Base-by-base conservation (phyloP, 164 flowering plant species). In the Platanus orientalis region DNA sequence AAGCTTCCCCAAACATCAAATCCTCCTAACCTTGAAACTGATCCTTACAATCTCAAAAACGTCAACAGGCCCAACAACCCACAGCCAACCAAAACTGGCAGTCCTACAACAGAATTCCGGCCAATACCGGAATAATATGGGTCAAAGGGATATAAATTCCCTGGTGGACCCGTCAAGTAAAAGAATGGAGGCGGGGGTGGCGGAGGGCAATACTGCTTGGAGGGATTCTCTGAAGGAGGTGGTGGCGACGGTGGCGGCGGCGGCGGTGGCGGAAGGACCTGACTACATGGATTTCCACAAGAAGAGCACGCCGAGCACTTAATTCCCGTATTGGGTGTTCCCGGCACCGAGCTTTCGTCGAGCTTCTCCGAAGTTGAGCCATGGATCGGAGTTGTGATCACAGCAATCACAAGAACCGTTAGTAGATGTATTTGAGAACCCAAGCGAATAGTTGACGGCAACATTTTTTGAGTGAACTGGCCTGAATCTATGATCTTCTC, bases 271-370 rank as follows among this genome's bases (percentile, higher is more conserved):
- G 72, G 72, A 4, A 58, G 59, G 0, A 58, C 55, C 19, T 62
- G 63, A 39, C 25, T 20, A 39, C 68, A 67, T 45, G 71, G 70
- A 53, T 71, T 70, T 12, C 54, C 55, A 28, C 74, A 71, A 6
- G 70, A 51, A 6, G 70, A 51, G 24, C 75, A 71, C 7, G 64
- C 39, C 25, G 68, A 32, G 25, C 75, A 72, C 45, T 52, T 59
- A 51, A 67, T 48, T 30, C 54, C 67, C 24, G 60, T 10, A 16
- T 48, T 57, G 6, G 67, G 54, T 9, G 68, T 12, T 1, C 24
- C 48, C 3, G 64, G 57, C 20, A 30, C 63, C 7, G 51, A n/a
- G 12, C 19, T 44, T 47, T 56, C 53, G 19, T 61, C 64, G 14
- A 40, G 21, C 57, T 52, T 44, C 48, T 42, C 50, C 20, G 59